Evolutionary conservation across 208 protist species (phyloP), one percentile per base, ranked within the genome.

Genomic region (Borovskyia barvae): DNA sequence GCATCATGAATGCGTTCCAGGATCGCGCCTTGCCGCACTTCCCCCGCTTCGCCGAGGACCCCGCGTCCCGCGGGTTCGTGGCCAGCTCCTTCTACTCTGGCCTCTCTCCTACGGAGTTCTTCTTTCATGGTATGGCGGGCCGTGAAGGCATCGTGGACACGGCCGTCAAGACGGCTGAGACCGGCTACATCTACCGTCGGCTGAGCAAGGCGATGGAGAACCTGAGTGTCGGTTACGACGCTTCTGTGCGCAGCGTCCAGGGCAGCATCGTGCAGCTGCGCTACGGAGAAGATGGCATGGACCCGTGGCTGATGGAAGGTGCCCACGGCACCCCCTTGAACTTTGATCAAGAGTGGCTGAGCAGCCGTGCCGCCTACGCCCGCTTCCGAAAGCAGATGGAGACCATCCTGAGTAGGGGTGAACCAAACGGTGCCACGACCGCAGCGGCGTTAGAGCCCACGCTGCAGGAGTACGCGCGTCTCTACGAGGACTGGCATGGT

Each of bases 81-180:
- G 75, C 69, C 3, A 99, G 98, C 73, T 97, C 87, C 61, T 99
- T 99, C 82, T 99, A 94, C 80, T 96, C 97, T 5, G 99, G 98
- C 15, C 75, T 99, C 5, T 90, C 80, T 11, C 95, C 98, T 26
- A 97, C 94, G 4, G 99, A 99, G 81, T 99, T 99, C 75, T 99
- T 99, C 71, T 99, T 99, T 73, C 99, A 99, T 77, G 99, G 99
- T 25, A 99, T 99, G 98, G 98, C 93, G 40, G 97, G 97, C 24
- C 85, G 97, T 58, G 96, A 99, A 76, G 95, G 97, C 59, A 87
- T 99, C 5, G 98, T 99, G 15, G 99, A 99, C 73, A 99, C 98
- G 5, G 98, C 99, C 22, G 98, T 99, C 25, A 99, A 99, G 72
- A 99, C 98, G 15, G 99, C 99, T 2, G 98, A 99, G 63, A 99